Evolutionary conservation across 192 early-diverging fungal species (phyloP).

Genomic region (Gryganskiella cystojenkinii): DNA sequence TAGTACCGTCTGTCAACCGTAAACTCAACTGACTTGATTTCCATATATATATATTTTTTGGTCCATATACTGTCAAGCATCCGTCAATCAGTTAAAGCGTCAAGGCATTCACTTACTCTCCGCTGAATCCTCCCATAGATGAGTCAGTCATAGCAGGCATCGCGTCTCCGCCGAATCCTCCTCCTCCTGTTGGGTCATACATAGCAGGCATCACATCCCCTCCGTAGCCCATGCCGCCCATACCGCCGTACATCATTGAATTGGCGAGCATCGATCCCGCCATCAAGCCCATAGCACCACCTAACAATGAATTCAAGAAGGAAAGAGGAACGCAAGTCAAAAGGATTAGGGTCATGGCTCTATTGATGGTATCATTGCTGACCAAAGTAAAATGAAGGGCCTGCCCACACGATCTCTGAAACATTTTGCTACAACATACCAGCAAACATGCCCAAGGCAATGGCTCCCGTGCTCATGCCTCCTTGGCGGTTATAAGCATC

Average conservation of each 20-base stretch:
- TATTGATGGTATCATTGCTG: background rate
- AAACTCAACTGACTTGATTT: too few species aligned
- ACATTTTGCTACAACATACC: conserved; percentile 4
- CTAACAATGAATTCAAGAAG: conserved; percentile 19
- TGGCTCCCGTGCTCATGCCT: conserved; percentile 40
- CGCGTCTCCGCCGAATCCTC: conserved; percentile 2
- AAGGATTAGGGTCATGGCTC: background rate
- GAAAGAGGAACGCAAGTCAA: background rate
- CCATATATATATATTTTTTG: too few species aligned
- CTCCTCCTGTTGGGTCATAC: background rate
- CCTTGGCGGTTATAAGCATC: conserved; percentile 38
- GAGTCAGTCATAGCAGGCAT: too few species aligned
- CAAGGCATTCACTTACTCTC: too few species aligned
- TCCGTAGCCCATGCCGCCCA: conserved; percentile 10
- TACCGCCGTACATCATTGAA: conserved; percentile 4
- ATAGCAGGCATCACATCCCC: conserved; percentile 23
- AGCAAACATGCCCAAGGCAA: conserved; percentile 48
- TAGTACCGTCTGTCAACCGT: too few species aligned
- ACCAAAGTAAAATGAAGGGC: background rate
- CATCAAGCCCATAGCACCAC: conserved; percentile 41
- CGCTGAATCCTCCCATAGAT: too few species aligned
- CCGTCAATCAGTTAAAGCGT: too few species aligned
- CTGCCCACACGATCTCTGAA: conserved; percentile 7
- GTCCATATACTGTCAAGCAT: too few species aligned
- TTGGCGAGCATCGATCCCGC: conserved; percentile 18